Percentiles rank a stretch among this genome's conserved stretches.
phyloP scores from a whole-genome alignment of 495 filamentous ascomycete genomes.

The Thozetella sp. region DNA sequence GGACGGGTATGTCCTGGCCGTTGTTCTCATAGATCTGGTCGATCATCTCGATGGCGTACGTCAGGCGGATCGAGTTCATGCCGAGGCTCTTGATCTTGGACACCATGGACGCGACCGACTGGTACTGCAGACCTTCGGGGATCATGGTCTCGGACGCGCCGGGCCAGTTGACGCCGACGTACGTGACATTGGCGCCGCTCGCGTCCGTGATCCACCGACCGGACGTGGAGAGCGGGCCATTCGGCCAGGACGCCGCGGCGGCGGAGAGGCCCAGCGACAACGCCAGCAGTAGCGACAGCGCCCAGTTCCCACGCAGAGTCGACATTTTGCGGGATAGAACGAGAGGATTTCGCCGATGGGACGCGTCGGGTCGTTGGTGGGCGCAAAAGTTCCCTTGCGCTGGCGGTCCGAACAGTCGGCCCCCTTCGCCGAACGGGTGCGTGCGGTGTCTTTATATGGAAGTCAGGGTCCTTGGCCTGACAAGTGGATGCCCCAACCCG shows the following conservation, averaged over 20 bases:
- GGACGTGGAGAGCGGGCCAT: constrained; percentile 31
- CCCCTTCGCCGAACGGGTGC: no score
- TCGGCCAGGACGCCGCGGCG: constrained; percentile 24
- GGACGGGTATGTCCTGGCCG: constrained; percentile 45
- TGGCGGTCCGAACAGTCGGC: no score
- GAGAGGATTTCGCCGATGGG: no score
- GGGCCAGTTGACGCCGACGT: constrained; percentile 60
- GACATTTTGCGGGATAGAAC: no score
- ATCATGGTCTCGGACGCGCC: constrained; percentile 56
- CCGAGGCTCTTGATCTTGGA: constrained; percentile 48
- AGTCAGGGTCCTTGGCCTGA: no score
- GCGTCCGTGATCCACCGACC: constrained; percentile 54
- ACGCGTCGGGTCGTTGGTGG: no score
- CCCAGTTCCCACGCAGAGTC: neutral
- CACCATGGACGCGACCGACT: constrained; percentile 49
- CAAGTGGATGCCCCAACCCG: no score
- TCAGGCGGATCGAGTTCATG: constrained; percentile 58
- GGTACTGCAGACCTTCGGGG: constrained; percentile 60
- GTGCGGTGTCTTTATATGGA: no score
- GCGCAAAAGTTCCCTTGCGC: no score
- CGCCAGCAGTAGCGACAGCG: neutral
- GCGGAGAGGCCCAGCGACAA: no score
- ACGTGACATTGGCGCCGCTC: constrained; percentile 42
- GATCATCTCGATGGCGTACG: constrained; percentile 59
- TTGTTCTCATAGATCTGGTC: constrained; percentile 53